phyloP scores from a whole-genome alignment of 148 eudicot species.

The Euryodendron excelsum region DNA sequence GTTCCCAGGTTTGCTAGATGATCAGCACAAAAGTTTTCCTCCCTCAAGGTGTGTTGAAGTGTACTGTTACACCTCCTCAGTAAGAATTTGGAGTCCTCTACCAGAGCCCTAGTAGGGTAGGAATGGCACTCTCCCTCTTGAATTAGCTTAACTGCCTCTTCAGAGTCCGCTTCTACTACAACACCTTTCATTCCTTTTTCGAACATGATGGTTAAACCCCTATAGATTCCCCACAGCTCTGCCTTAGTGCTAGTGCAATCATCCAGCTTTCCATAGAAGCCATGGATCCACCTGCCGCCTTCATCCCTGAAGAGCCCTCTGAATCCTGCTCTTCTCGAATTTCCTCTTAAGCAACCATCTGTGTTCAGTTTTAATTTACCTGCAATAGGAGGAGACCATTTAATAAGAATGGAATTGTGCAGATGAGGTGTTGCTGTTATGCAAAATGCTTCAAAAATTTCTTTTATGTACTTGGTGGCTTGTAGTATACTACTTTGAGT shows the following conservation, averaged over 20 bases:
- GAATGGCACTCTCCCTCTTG: neutral
- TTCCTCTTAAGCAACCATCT: neutral
- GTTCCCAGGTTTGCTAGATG: neutral
- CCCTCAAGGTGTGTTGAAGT: neutral
- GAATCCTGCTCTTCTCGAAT: neutral
- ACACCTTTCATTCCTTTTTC: neutral
- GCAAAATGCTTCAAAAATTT: no score
- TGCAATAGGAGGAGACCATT: neutral
- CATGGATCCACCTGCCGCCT: neutral
- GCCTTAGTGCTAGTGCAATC: neutral
- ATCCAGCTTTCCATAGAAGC: neutral
- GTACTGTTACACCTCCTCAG: neutral
- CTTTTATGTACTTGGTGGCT: no score
- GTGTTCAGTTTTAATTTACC: neutral
- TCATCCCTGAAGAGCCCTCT: neutral
- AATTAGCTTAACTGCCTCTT: neutral
- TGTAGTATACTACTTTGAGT: no score
- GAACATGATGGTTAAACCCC: neutral
- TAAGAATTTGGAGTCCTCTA: neutral
- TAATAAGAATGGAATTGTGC: no score
- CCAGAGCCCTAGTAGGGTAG: neutral
- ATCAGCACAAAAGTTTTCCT: neutral
- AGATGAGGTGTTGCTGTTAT: no score
- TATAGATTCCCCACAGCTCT: neutral
- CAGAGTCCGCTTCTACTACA: neutral